Percentiles rank a stretch among this genome's conserved stretches.
Evolutionary conservation across 768 basidiomycete genomes (phyloP).

Genomic region (Boletus barrowsii): DNA sequence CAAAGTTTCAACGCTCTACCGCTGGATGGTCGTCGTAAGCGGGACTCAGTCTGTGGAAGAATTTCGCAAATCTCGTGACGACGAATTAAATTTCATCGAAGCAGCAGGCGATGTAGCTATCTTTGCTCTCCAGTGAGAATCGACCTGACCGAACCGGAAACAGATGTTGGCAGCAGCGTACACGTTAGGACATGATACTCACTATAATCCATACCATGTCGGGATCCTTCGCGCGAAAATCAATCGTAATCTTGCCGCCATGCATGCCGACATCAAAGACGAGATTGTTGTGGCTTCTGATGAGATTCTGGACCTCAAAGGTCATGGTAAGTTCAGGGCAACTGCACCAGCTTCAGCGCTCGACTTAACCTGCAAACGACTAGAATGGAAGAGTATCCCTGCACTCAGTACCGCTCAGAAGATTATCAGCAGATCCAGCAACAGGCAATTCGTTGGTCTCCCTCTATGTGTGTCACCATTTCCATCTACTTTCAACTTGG

Average conservation of each 20-base stretch:
- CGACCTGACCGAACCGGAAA: background rate
- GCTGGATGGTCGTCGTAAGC: conserved; percentile 41
- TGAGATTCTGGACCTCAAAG: conserved; percentile 31
- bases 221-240: conserved; percentile 29
- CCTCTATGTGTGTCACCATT: conserved; percentile 10
- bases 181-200: conserved; percentile 34
- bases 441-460: conserved; percentile 13
- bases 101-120: conserved; percentile 10
- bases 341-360: background rate
- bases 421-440: conserved; percentile 7
- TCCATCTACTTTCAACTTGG: background rate
- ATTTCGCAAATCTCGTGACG: conserved; percentile 38
- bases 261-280: conserved; percentile 41
- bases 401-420: background rate
- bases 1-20: conserved; percentile 26
- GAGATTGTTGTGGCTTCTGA: conserved; percentile 43
- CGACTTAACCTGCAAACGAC: background rate
- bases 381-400: conserved; percentile 15
- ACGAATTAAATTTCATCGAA: conserved; percentile 34
- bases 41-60: conserved; percentile 37
- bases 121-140: background rate
- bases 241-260: conserved; percentile 36
- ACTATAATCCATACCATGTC: conserved; percentile 31
- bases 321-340: conserved; percentile 10
- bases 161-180: conserved; percentile 38